Evolutionary conservation across 805 yeast genomes (phyloP).

Genomic region (Candida insectalens): DNA sequence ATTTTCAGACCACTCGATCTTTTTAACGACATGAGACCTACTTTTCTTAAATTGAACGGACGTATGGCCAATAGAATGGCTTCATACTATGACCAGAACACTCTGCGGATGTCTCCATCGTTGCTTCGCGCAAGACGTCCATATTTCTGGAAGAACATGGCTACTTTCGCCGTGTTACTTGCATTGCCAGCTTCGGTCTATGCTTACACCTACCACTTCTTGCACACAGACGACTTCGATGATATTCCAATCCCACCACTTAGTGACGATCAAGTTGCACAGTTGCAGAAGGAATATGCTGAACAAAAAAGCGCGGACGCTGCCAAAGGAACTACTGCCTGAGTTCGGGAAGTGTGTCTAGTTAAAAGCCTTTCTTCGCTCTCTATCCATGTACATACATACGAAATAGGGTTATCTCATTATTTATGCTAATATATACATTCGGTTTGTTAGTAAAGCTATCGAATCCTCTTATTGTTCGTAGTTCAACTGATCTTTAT

Average conservation of each 20-base stretch:
- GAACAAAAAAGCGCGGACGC: conserved; percentile 21
- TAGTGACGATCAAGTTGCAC: conserved; percentile 62
- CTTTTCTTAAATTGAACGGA: conserved; percentile 1
- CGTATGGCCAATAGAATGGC: conserved; percentile 1
- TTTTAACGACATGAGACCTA: conserved; percentile 1
- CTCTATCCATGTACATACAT: neutral
- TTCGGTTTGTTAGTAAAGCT: no score
- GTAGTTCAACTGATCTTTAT: conserved; percentile 15
- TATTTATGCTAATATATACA: neutral
- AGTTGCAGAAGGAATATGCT: conserved; percentile 66
- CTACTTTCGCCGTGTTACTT: conserved; percentile 46
- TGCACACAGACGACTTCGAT: conserved; percentile 71
- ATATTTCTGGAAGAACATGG: conserved; percentile 68
- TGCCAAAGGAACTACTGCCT: neutral
- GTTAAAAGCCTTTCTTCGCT: neutral
- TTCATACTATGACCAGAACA: conserved; percentile 32
- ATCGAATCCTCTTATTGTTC: no score
- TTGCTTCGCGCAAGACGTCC: conserved; percentile 85
- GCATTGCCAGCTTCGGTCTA: conserved; percentile 66
- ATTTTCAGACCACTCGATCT: no score
- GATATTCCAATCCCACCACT: conserved; percentile 95
- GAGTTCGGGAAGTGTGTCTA: neutral
- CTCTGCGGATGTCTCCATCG: conserved; percentile 80
- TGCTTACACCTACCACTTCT: conserved; percentile 50
- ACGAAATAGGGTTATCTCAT: neutral